Conservation (phyloP, 768 basidiomycete species). For the Lactarius psammicola region DNA sequence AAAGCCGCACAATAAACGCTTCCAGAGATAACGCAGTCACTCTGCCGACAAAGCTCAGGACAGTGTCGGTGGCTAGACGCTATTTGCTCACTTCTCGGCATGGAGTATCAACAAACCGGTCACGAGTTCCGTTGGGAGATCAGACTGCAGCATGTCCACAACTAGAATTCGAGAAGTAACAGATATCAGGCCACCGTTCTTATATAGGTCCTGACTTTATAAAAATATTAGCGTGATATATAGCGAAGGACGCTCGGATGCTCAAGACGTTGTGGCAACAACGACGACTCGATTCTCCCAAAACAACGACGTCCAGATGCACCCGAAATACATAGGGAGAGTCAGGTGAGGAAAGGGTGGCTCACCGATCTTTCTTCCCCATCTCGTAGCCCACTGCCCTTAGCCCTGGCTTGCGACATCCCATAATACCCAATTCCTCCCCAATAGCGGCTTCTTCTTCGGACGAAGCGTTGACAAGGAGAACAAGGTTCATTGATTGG, state of each 20-base stretch:
- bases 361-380: conserved; percentile 72
- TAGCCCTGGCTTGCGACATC: conserved; percentile 83
- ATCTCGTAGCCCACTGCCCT: conserved; percentile 82
- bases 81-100: conserved; percentile 70
- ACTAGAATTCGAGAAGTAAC: conserved; percentile 93
- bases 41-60: conserved; percentile 40
- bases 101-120: conserved; percentile 89
- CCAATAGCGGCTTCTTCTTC: conserved; percentile 92
- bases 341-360: conserved; percentile 4
- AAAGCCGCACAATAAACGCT: conserved; percentile 90
- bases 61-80: not conserved
- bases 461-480: conserved; percentile 78
- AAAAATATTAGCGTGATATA: conserved; percentile 1
- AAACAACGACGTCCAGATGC: not conserved
- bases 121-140: conserved; percentile 81
- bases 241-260: not conserved
- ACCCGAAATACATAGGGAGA: not conserved
- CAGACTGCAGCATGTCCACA: conserved; percentile 88
- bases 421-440: conserved; percentile 90
- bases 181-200: conserved; percentile 83
- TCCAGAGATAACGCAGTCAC: conserved; percentile 83
- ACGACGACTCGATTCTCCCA: not conserved
- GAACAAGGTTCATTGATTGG: conserved; percentile 74
- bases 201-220: conserved; percentile 75
- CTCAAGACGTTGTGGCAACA: not conserved